Base-by-base conservation (phyloP, 78 protist genomes). In the Dictyostelium discoideum region DNA sequence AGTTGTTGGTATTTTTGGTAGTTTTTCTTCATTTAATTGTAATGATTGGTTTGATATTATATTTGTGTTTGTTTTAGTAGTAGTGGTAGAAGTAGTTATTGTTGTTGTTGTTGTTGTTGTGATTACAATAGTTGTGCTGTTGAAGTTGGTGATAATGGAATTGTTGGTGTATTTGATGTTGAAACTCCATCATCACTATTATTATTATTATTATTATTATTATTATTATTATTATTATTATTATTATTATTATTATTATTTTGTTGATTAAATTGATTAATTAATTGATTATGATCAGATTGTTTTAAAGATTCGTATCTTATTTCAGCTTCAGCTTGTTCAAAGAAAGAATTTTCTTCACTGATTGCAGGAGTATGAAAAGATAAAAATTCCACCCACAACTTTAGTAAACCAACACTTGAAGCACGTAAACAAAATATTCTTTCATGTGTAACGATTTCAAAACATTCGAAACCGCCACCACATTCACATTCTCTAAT, bases 381-480 rank as follows among this genome's bases (percentile, higher is more conserved):
- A 2, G 94, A 88, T 22, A 88, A n/a, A 32, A 88, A 79, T 84
- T 88, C 94, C n/a, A 67, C 94, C 94, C 94, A 88, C 1, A 88
- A 10, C 37, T 81, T 88, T 14, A 88, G 24, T 14, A 88, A 46
- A 24, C 26, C 37, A 7, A 80, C 20, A 63, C 76, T 80, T 3
- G 94, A 88, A 29, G 80, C 46, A 32, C 85, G 63, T 20, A 88
- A n/a, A 67, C 94, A 88, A 81, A 80, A 88, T 46, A 80, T 88
- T 42, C 94, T 24, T 42, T 88, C 79, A 11, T 88, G 84, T 2
- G 94, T 79, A 13, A 88, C 94, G 18, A 88, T 88, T 67, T 88
- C 94, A 65, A 88, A 88, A 20, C 94, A 88, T 46, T 88, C 94
- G 3, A 32, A 40, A 5, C 84, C 94, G 54, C 73, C 65, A 76